A percentile compares a stretch with the other conserved stretches of the same genome.
Conservation (phyloP, 2,329 filamentous ascomycete species). For the Phialophora macrospora region DNA sequence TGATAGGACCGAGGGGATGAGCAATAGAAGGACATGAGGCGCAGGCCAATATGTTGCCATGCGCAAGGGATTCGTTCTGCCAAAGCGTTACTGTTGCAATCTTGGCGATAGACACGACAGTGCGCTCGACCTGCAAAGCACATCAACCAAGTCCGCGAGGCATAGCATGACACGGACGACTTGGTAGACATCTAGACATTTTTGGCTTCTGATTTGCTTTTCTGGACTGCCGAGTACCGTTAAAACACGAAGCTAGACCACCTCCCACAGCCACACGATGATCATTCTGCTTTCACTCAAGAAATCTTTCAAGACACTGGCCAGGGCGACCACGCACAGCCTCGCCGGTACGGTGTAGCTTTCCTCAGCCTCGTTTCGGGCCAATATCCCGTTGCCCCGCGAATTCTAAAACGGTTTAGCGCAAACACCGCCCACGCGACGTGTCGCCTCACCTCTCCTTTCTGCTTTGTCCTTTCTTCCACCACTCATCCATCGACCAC, state of each 20-base stretch:
- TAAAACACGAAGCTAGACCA: neutral
- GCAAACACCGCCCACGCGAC: constrained; percentile 4
- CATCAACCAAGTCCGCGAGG: neutral
- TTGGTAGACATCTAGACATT: neutral
- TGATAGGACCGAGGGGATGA: neutral
- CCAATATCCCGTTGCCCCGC: neutral
- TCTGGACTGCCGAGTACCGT: neutral
- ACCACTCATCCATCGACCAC: constrained; percentile 9
- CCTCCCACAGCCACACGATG: neutral
- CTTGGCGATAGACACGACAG: neutral
- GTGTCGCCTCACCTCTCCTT: neutral
- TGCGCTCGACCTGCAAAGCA: neutral
- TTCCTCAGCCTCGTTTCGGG: neutral
- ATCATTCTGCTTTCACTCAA: neutral
- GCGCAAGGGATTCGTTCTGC: constrained; percentile 40
- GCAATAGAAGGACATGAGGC: neutral
- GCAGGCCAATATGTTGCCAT: neutral
- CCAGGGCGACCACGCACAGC: neutral
- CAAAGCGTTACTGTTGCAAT: neutral
- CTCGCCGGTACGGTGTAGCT: neutral
- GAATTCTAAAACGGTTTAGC: neutral
- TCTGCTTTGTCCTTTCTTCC: constrained; percentile 21
- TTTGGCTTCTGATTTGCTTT: neutral
- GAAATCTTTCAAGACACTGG: neutral
- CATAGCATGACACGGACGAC: neutral